phyloP scores from a whole-genome alignment of 148 eudicot species.

The Cornus suecica region DNA sequence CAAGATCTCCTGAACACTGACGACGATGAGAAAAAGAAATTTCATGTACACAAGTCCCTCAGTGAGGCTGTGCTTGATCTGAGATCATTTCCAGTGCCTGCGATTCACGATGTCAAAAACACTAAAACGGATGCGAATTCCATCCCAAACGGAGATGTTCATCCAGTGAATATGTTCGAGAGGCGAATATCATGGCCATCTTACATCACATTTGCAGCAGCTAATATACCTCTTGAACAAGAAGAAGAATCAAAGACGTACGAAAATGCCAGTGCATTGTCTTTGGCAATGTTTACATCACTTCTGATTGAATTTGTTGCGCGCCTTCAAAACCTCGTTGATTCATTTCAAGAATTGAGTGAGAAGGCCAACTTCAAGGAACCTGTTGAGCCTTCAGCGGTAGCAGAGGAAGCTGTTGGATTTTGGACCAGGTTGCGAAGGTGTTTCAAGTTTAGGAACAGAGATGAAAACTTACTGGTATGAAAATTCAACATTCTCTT shows the following conservation, averaged over 20 bases:
- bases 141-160: conserved; percentile 8
- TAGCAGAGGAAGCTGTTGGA: conserved; percentile 8
- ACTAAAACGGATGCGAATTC: conserved; percentile 1
- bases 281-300: conserved; percentile 70
- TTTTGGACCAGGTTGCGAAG: conserved; percentile 31
- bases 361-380: conserved; percentile 63
- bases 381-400: conserved; percentile 19
- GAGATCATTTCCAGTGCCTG: conserved; percentile 26
- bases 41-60: conserved; percentile 34
- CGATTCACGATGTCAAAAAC: conserved; percentile 27
- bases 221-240: conserved; percentile 23
- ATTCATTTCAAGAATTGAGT: conserved; percentile 61
- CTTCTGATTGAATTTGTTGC: conserved; percentile 80
- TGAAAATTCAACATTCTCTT: background rate
- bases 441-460: conserved; percentile 16
- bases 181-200: conserved; percentile 38
- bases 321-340: conserved; percentile 71
- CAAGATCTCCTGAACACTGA: conserved; percentile 27
- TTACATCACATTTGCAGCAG: conserved; percentile 18
- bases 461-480: conserved; percentile 23
- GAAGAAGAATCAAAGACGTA: conserved; percentile 50
- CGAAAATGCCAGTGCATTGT: conserved; percentile 69
- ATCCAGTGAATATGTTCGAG: conserved; percentile 14
- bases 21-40: conserved; percentile 33
- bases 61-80: background rate